Conservation (phyloP, 2,329 filamentous ascomycete species). For the Phoma sp. region DNA sequence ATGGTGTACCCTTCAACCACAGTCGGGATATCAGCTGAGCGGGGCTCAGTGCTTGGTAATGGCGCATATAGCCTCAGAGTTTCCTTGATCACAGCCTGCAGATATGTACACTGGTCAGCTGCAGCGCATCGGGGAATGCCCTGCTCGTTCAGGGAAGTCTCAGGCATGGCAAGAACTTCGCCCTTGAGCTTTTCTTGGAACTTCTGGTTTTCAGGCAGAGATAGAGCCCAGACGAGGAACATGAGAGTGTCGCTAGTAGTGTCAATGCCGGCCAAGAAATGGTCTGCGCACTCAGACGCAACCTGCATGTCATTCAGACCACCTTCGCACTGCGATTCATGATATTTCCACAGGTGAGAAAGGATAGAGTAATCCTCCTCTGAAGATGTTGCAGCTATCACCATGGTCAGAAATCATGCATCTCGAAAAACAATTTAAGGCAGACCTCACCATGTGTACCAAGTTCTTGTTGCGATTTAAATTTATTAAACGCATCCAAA, state of each 20-base stretch:
- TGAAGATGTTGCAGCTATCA: neutral
- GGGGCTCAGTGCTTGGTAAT: neutral
- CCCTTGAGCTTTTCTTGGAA: neutral
- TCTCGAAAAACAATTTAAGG: too few relatives aligned
- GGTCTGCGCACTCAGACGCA: constrained; percentile 1
- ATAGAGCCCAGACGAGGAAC: constrained; percentile 1
- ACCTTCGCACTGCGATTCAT: neutral
- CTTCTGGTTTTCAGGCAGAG: neutral
- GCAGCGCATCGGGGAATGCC: neutral
- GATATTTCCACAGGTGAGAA: constrained; percentile 1
- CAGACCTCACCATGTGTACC: neutral
- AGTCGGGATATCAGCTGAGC: neutral
- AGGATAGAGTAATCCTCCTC: neutral
- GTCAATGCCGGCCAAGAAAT: neutral
- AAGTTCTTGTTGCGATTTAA: neutral
- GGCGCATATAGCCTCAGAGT: neutral
- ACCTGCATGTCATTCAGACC: neutral
- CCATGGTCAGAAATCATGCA: neutral
- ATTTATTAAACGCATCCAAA: neutral
- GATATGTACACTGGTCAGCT: neutral
- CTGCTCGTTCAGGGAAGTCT: neutral
- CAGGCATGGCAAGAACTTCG: neutral
- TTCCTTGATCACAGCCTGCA: neutral
- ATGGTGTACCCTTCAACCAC: neutral
- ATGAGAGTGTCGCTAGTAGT: constrained; percentile 1